Evolutionary conservation across 1,284 basidiomycete species (phyloP), one percentile per base, ranked within the genome.

Genomic region (Cutaneotrichosporon mucoides): DNA sequence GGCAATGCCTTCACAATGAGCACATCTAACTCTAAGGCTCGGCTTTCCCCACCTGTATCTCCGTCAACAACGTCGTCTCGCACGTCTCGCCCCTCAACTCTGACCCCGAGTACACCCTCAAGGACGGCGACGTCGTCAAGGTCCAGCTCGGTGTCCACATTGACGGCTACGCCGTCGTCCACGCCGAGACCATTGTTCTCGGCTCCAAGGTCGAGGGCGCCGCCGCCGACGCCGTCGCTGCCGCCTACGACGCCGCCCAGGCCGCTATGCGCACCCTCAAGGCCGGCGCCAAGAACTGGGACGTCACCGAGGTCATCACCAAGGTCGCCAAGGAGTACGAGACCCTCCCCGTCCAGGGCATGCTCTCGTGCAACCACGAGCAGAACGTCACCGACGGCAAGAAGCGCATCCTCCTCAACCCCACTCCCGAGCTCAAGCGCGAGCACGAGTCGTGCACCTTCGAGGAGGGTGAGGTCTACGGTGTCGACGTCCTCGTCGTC

Each of bases 301-400:
- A 87, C 51, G 88, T 99, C 57, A 95, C 92, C 51, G 92, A 97
- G 56, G 86, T 86, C 56, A 88, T 98, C 53, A 83, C 83, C 63
- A 88, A 88, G 73, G 84, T 87, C 46, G 83, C 86, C 33, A 80
- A 85, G 15, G 83, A 86, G 53, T 94, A 87, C 82, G 84, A 84
- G 65, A 91, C 90, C 82, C 89, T 90, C 73, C 87, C 90, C 57
- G 90, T 96, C 53, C 92, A 95, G 82, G 92, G 92, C 85, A 77
- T 68, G 83, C 77, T 72, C 55, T 71, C 71, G 50, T 78, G 76
- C 67, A 73, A 75, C 78, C 92, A 97, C 77, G 84, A 86, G 37
- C 89, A 95, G 77, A 92, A 95, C 73, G 87, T 92, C 63, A 93
- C 96, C 70, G 94, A 97, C 79, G 92, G 92, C 65, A 96, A 95